Conservation (phyloP, 108 stramenopile genomes). For the Conticribra weissflogii region DNA sequence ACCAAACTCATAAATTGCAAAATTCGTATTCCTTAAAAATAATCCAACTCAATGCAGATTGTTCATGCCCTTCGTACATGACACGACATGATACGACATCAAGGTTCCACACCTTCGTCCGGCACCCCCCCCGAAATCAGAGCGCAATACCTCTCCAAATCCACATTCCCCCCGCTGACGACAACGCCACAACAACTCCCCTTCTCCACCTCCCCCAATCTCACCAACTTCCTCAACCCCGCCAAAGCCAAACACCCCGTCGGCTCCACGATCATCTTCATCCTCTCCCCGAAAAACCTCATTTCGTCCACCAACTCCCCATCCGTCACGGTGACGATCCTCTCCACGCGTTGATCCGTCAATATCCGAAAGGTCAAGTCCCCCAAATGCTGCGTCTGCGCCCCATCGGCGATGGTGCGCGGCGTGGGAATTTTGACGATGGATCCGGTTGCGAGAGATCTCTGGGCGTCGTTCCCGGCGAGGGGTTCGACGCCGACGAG, state of each 20-base stretch:
- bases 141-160: constrained; percentile 54
- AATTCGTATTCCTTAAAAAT: no score
- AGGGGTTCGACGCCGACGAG: constrained; percentile 62
- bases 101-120: no score
- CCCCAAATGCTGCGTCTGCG: constrained; percentile 60
- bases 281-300: constrained; percentile 47
- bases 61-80: no score
- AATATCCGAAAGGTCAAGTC: constrained; percentile 64
- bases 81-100: no score
- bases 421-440: constrained; percentile 52
- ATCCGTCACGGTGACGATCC: constrained; percentile 68
- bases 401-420: constrained; percentile 68
- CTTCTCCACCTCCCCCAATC: constrained; percentile 46
- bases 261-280: constrained; percentile 64
- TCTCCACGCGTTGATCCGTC: constrained; percentile 50
- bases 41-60: no score
- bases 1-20: no score
- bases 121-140: constrained; percentile 23
- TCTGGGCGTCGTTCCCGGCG: constrained; percentile 59
- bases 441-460: constrained; percentile 39
- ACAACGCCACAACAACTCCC: constrained; percentile 56
- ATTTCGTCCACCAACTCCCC: constrained; percentile 53
- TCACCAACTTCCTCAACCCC: constrained; percentile 52
- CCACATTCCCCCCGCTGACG: constrained; percentile 67
- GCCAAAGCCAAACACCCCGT: constrained; percentile 65